Conservation (phyloP, 2,329 filamentous ascomycete genomes). For the Sarocladium kiliense region DNA sequence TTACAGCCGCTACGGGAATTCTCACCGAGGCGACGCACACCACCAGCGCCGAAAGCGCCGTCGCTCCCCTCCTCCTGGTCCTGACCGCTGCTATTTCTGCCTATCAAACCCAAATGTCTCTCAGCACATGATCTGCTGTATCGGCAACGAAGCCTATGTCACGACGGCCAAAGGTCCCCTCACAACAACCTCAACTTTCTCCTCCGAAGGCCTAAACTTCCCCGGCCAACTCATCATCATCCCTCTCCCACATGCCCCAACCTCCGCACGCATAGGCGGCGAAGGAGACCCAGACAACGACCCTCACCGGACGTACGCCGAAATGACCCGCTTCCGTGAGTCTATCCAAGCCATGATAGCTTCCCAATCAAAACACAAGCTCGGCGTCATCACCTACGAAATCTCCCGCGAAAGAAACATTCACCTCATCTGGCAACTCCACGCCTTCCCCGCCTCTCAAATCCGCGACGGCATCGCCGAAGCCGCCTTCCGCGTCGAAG, state of each 20-base stretch:
- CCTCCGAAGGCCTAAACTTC: slow-evolving; percentile 60
- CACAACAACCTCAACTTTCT: slow-evolving; percentile 64
- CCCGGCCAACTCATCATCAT: slow-evolving; percentile 89
- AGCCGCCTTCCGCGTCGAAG: slow-evolving; percentile 82
- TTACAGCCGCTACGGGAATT: slow-evolving; percentile 50
- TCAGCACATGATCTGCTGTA: slow-evolving; percentile 83
- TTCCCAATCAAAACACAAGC: slow-evolving; percentile 45
- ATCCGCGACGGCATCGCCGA: slow-evolving; percentile 73
- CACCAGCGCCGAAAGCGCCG: slow-evolving; percentile 40
- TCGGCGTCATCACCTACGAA: slow-evolving; percentile 89
- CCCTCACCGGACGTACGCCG: slow-evolving; percentile 58
- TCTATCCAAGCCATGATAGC: slow-evolving; percentile 75
- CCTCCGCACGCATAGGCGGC: slow-evolving; percentile 60
- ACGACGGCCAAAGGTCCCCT: slow-evolving; percentile 91
- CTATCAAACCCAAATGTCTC: slow-evolving; percentile 80
- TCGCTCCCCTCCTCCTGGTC: slow-evolving; percentile 56
- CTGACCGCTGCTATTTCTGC: slow-evolving; percentile 90
- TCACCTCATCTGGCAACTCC: slow-evolving; percentile 90
- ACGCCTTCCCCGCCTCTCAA: slow-evolving; percentile 67
- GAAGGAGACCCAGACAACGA: slow-evolving; percentile 39
- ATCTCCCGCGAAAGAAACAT: slow-evolving; percentile 77
- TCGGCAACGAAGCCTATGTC: slow-evolving; percentile 81
- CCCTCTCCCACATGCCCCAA: slow-evolving; percentile 76
- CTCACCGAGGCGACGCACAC: slow-evolving; percentile 37
- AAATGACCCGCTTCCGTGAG: slow-evolving; percentile 79